Percentiles rank a stretch among this genome's conserved stretches.
Evolutionary conservation across 352 stramenopile species (phyloP).

Genomic region (Globisporangium solare): DNA sequence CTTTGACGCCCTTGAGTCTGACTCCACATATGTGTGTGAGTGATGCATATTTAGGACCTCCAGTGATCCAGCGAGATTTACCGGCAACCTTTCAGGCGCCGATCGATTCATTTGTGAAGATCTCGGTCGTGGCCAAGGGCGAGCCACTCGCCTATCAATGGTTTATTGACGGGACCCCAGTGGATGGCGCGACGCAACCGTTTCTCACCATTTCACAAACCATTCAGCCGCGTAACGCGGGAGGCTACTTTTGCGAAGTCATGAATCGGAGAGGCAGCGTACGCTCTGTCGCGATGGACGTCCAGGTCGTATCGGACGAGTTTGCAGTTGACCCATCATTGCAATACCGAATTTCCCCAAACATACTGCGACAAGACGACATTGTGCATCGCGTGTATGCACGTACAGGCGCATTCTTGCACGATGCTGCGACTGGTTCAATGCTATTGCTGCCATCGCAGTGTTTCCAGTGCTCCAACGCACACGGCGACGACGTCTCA

Average conservation of each 20-base stretch:
- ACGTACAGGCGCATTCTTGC: constrained; percentile 30
- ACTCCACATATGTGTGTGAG: not conserved
- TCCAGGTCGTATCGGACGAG: constrained; percentile 47
- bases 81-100: constrained; percentile 23
- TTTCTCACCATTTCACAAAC: constrained; percentile 49
- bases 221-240: constrained; percentile 53
- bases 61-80: constrained; percentile 45
- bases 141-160: constrained; percentile 73
- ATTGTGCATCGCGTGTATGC: constrained; percentile 32
- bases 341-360: constrained; percentile 35
- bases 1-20: not conserved
- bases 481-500: constrained; percentile 37
- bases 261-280: constrained; percentile 42
- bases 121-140: constrained; percentile 47
- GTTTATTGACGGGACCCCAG: constrained; percentile 27
- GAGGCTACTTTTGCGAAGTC: constrained; percentile 53
- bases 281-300: constrained; percentile 24
- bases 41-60: constrained; percentile 22
- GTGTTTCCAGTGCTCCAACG: constrained; percentile 44
- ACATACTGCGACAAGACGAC: constrained; percentile 12
- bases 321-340: constrained; percentile 30
- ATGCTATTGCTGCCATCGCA: constrained; percentile 44
- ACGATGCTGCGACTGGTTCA: constrained; percentile 17
- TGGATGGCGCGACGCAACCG: constrained; percentile 38
- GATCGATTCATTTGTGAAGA: constrained; percentile 47